Base-by-base conservation (phyloP, 163 green algal species). In the Coccomyxa subellipsoidea region DNA sequence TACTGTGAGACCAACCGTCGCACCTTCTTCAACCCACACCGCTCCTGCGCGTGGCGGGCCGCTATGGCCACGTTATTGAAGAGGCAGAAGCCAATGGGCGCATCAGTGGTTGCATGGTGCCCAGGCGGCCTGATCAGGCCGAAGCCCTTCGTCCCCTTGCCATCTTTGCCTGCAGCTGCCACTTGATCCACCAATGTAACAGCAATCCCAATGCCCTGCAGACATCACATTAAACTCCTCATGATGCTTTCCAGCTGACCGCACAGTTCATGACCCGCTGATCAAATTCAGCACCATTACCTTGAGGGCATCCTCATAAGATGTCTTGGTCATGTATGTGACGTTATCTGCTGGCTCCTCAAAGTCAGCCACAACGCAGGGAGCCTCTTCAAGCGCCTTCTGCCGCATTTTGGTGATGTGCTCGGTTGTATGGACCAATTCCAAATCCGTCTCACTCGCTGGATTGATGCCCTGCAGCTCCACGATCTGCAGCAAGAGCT, bases 41-140 rank as follows among this genome's bases (percentile, higher is more conserved):
- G 9, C 27, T 88, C 40, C 82, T 94, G 91, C 1, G 84, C 87
- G 66, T 94, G 85, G 40, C 88, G 85, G 12, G 85, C 91, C 35
- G 91, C 89, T 69, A 93, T 86, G 40, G 89, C 88, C 27, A 92
- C 82, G 23, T 86, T 92, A 81, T 87, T 89, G 38, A 95, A 89
- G 29, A 95, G 80, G 82, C 90, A 96, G 82, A 93, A 97, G 29
- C 84, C 91, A 90, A 98, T 95, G 2, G 91, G 89, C 0, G 87
- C 87, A 12, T 79, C 77, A 0, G 88, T 81, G 10, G 92, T 84
- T 34, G 95, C 94, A 81, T 98, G 95, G 84, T 98, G 94, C 0
- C 95, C 95, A 1, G 95, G 95, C 0, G 95, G 95, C 21, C 93
- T 83, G 53, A 82, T 82, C n/a, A 94, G 47, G 36, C 78, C 89